Evolutionary conservation across 2,329 filamentous ascomycete genomes (phyloP), one percentile per base, ranked within the genome.

Genomic region (Trichoderma breve): DNA sequence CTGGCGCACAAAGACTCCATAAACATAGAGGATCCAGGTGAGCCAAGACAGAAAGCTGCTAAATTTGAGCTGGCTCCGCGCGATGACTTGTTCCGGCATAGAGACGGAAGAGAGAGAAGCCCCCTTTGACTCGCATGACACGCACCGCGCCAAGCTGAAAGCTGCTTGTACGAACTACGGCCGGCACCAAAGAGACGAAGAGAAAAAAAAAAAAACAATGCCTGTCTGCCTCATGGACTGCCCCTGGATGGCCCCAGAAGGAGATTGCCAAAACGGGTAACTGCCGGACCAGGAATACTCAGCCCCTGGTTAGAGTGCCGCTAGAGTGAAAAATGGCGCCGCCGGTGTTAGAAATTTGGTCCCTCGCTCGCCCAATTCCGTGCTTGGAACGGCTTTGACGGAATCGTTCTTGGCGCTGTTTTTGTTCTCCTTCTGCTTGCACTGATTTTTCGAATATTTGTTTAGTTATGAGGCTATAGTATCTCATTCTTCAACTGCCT

Each of bases 41-140:
- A 28, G 53, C 65, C 55, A 58, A 58, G n/a, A 47, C 6, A 21
- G 43, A 68, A n/a, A n/a, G 55, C 55, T 43, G 34, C 64, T 28
- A 47, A 43, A 43, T 43, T 60, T 39, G 65, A 15, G 18, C 14
- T 36, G 24, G 26, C 4, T n/a, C 34, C 64, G 26, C 39, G 62
- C 62, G n/a, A 24, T 21, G 32, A 58, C 24, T 58, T 53, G 21
- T 32, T 24, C 32, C 21, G 9, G 14, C 28, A 21, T 9, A 34
- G n/a, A 21, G 39, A 55, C 30, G 30, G 18, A 47, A 64, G 15
- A 28, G 28, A 24, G 36, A 24, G 39, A 34, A 58, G 11, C 66
- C 66, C 65, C 66, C 55, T 69, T 60, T 36, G 34, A 57, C 55
- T 36, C 36, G 66, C 66, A 69, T 69, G 65, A 61, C 26, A 21